Evolutionary conservation across 768 basidiomycete genomes (phyloP), one percentile per base, ranked within the genome.

Genomic region (Tricholoma terreum): DNA sequence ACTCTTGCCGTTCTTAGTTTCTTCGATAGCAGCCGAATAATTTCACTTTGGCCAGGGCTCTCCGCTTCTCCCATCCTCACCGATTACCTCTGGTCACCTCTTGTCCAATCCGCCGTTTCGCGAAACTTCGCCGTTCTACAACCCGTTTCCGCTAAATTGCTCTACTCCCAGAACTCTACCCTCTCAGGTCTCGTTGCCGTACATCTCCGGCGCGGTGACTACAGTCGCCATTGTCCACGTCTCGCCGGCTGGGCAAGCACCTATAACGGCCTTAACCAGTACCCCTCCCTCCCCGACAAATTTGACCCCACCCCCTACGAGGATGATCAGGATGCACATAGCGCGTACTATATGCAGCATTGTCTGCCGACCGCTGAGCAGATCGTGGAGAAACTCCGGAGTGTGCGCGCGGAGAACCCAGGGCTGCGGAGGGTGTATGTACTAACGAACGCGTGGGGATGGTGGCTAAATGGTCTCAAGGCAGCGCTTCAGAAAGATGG

Each of bases 71-170:
- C 84, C 0, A 74, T 80, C 5, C 65, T 89, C 7, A 77, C 73
- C 4, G 60, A 79, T 33, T 85, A 84, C 66, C 72, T 75, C 15
- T 88, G 85, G 85, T 89, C 89, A 0, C 75, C 84, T 0, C 77
- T 88, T 3, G 72, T 89, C 56, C 70, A 82, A 48, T 65, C 67
- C 35, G 82, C 81, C 24, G 70, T 87, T 40, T 71, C 75, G 8
- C 80, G 80, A 57, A 82, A 79, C 61, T 77, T 80, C 54, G 69
- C 69, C 15, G 61, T 73, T n/a, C 66, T 81, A 22, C 77, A 74
- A 15, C 72, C 74, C 7, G 62, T 63, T 27, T 66, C 71, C 15
- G 67, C 65, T 35, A 63, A 52, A 56, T 51, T 55, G 12, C 46
- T 68, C 40, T 56, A 55, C 62, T 65, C 64, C 11, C 24, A 64